Evolutionary conservation across 495 filamentous ascomycete species (phyloP).

Genomic region (Aspergillus hancockii): DNA sequence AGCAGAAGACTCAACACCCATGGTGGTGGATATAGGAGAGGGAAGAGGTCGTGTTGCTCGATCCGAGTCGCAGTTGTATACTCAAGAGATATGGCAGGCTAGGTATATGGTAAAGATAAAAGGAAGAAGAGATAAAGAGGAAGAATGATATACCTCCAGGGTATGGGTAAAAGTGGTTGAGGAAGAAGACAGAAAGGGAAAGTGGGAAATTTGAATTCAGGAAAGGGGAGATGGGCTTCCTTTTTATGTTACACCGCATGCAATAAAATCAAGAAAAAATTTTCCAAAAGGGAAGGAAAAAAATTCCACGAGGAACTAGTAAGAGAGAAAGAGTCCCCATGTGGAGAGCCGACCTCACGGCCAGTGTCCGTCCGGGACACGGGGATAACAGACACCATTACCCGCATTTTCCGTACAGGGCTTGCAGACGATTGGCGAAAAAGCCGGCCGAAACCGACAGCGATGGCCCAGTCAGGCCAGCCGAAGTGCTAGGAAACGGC

Average conservation of each 20-base stretch:
- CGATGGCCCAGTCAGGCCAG: slow-evolving; percentile 11
- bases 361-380: slow-evolving; percentile 9
- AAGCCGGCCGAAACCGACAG: slow-evolving; percentile 19
- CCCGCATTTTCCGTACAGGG: slow-evolving; percentile 1
- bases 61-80: not conserved
- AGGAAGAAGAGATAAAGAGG: not conserved
- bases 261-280: not conserved
- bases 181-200: slow-evolving; percentile 2
- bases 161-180: slow-evolving; percentile 1
- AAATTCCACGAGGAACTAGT: slow-evolving; percentile 9
- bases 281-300: slow-evolving; percentile 1
- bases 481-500: slow-evolving; percentile 12
- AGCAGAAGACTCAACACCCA: slow-evolving; percentile 37
- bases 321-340: slow-evolving; percentile 5
- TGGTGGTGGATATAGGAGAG: slow-evolving; percentile 20
- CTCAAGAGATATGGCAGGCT: not conserved
- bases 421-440: not conserved
- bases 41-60: not conserved
- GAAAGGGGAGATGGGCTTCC: slow-evolving; percentile 1
- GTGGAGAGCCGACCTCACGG: slow-evolving; percentile 11
- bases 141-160: slow-evolving; percentile 13
- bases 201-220: not conserved
- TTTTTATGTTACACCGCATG: slow-evolving; percentile 13
- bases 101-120: slow-evolving; percentile 2
- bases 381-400: not conserved